These are phyloP conservation scores for Chlorella variabilis DNA, from an alignment of 163 green algal genomes.

Conservation along the genomic window DNA sequence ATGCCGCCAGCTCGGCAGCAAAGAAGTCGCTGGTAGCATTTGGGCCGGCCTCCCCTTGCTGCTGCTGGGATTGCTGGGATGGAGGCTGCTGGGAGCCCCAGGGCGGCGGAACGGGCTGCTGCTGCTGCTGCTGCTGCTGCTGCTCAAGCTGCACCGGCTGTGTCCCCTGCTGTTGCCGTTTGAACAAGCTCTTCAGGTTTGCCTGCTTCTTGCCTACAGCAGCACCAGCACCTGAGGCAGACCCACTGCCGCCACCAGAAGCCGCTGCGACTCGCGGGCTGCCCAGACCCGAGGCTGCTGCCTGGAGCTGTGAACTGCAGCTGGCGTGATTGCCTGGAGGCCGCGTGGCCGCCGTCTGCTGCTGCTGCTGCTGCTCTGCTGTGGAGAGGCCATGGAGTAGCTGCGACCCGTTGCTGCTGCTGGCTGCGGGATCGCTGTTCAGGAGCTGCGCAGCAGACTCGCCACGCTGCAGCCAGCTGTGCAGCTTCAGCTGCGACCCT, in stretches of 20 bases:
- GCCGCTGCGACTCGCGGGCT: background rate
- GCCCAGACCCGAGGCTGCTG: background rate
- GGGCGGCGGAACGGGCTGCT: background rate
- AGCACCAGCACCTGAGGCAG: background rate
- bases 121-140: constrained; percentile 12
- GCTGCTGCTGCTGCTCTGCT: constrained; percentile 10
- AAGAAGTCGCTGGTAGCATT: background rate
- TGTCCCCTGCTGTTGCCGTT: background rate
- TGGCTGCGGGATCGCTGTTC: background rate
- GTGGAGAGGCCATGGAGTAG: background rate
- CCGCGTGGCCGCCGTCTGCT: background rate
- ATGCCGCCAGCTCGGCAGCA: constrained; percentile 25
- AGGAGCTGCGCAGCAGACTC: background rate
- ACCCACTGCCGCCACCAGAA: background rate
- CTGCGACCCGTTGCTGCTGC: background rate
- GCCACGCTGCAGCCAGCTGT: constrained; percentile 33
- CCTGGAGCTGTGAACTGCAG: background rate
- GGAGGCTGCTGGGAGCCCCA: background rate
- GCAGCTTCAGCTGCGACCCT: constrained; percentile 48
- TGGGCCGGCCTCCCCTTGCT: background rate
- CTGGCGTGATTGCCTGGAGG: background rate
- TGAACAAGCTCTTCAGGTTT: constrained; percentile 11
- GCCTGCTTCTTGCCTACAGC: constrained; percentile 16
- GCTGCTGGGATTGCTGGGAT: background rate
- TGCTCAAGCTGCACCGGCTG: background rate